Base-by-base conservation (phyloP, 768 basidiomycete species). In the Mrakia gelida region DNA sequence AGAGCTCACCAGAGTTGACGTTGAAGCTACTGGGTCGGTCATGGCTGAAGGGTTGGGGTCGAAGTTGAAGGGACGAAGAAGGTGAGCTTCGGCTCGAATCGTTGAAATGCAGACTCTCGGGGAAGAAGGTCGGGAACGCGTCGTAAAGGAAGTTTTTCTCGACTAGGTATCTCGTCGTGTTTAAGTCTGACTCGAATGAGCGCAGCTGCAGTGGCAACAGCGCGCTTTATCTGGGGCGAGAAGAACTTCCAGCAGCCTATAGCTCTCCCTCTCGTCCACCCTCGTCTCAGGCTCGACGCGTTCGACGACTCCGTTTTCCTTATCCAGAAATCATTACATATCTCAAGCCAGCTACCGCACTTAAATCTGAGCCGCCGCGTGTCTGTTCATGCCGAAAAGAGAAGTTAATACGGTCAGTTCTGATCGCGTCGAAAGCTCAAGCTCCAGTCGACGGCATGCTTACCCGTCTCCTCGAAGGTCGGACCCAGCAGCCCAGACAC, bases 401-500 rank as follows among this genome's bases (percentile, higher is more conserved):
- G 26, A 59, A 13, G 3, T 16, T 2, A 16, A 16, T n/a, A n/a
- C n/a, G 10, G 59, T 59, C 59, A 59, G 59, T 23, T 59, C 26
- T 8, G 26, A 38, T n/a, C 54, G 9, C 54, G 9, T 15, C 16
- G 15, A 8, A 8, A 56, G 15, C 38, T 56, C 54, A 28, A 23
- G 23, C 71, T 38, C 52, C 4, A 21, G 49, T 93, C 26, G 91
- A 89, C 28, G 88, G 89, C 52, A 94, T n/a, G n/a, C 95, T 82
- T 93, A 92, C 59, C 75, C 78, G n/a, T 76, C 95, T 26, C 88
- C 92, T 52, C 95, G 89, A 76, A 89, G 89, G 84, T 99, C 97
- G 6, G 92, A 94, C 9, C 95, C 96, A 32, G 93, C 96, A 0
- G 92, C 95, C 97, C 97, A 98, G 7, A 95, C 91, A n/a, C 88